Evolutionary conservation across 2,329 filamentous ascomycete species (phyloP).

Genomic region (Amylocarpus encephaloides): DNA sequence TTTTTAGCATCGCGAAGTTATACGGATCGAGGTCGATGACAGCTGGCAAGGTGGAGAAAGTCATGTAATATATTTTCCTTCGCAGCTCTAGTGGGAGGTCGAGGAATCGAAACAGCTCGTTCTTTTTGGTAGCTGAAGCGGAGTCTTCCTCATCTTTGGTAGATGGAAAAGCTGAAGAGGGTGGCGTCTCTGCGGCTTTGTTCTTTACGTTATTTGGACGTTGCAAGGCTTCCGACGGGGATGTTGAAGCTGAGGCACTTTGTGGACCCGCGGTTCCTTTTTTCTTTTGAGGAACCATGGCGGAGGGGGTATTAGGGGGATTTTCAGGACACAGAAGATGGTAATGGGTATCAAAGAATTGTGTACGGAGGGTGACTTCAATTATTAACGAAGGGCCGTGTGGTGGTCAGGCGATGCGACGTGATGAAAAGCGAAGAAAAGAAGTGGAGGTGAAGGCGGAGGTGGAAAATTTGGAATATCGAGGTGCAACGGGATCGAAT

Average conservation of each 20-base stretch:
- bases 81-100: constrained; percentile 64
- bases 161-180: constrained; percentile 22
- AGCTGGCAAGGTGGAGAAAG: constrained; percentile 47
- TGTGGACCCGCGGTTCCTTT: not conserved
- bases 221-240: not conserved
- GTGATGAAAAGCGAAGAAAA: constrained; percentile 2
- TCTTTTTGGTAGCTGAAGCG: not conserved
- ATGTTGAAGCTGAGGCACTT: not conserved
- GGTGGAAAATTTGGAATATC: constrained; percentile 20
- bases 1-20: constrained; percentile 57
- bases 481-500: constrained; percentile 31
- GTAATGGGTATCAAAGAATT: too few relatives aligned
- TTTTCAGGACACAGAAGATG: not conserved
- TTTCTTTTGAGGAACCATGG: not conserved
- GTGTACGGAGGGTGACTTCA: too few relatives aligned
- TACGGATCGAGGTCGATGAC: constrained; percentile 61
- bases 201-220: not conserved
- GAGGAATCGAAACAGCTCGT: constrained; percentile 57
- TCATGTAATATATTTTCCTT: constrained; percentile 59
- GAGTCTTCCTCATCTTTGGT: constrained; percentile 11
- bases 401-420: not conserved
- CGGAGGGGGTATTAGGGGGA: not conserved
- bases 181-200: constrained; percentile 8
- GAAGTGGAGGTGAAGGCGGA: not conserved
- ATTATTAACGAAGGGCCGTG: not conserved